Base-by-base conservation (phyloP, 2,329 filamentous ascomycete genomes). In the Trichoderma sp. region DNA sequence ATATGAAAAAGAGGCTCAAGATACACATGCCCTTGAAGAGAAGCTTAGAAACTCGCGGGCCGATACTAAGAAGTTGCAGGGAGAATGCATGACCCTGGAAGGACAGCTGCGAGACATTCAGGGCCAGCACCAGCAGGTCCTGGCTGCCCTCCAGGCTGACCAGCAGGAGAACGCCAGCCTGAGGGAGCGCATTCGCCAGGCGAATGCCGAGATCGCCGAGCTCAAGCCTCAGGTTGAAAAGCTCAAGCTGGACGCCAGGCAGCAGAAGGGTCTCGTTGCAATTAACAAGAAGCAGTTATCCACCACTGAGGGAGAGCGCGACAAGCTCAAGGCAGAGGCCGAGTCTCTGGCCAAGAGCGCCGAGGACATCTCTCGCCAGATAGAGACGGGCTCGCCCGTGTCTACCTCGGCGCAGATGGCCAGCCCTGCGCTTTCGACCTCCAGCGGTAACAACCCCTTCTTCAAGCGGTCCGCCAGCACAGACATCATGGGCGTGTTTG, bases 251-350 rank as follows among this genome's bases (percentile, higher is more conserved):
- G 93, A 97, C 73, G 93, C 93, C 29, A 89, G 95, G 50, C 95
- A 98, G 78, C 94, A 98, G 76, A 98, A 97, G 81, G 95, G 95
- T 19, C 84, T 98, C 71, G 94, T 97, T 34, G 94, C 95, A 52
- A 99, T 99, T 81, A 97, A 97, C 82, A 98, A 96, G 84, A 99
- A 99, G 82, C 95, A 99, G 80, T 83, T 98, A 69, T 88, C 90
- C 39, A 97, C 94, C 1, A 92, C 91, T 67, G 95, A 99, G 78
- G 87, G 87, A 57, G 94, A 98, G 78, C 88, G 92, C 35, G 94
- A 98, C 69, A 94, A 92, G 82, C 83, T 97, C 45, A 94, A 93
- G 81, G 82, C 84, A 1, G 94, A 98, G 78, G 90, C 90, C 53
- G 89, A 89, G 68, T 89, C 88, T 61, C 85, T 90, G 71, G 85